phyloP scores from a whole-genome alignment of 768 basidiomycete species.

The Russula sp. region DNA sequence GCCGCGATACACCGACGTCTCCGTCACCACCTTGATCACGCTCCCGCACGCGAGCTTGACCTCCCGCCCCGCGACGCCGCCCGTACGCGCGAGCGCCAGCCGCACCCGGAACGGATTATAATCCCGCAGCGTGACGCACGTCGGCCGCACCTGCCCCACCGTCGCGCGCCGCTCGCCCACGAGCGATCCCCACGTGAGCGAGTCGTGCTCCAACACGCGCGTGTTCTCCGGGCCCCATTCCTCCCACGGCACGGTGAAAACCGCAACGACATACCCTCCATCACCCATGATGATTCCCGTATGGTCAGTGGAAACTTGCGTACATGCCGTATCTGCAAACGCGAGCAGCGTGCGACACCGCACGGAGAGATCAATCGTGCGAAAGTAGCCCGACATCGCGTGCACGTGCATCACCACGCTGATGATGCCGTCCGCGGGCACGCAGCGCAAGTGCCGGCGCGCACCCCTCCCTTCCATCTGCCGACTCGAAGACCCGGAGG shows the following conservation, averaged over 20 bases:
- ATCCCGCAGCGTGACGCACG: conserved; percentile 5
- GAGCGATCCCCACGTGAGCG: conserved; percentile 10
- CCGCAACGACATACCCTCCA: no score
- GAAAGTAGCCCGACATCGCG: not conserved
- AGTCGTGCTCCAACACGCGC: conserved; percentile 6
- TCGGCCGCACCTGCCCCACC: not conserved
- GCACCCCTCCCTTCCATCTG: not conserved
- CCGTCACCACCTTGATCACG: not conserved
- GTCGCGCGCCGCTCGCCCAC: conserved; percentile 12
- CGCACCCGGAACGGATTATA: conserved; percentile 7
- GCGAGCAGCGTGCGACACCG: conserved; percentile 3
- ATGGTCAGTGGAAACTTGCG: no score
- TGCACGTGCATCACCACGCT: conserved; percentile 13
- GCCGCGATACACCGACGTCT: not conserved
- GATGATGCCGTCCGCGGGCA: conserved; percentile 10
- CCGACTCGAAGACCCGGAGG: not conserved
- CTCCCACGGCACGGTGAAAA: conserved; percentile 1
- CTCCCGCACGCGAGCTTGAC: not conserved
- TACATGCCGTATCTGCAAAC: not conserved
- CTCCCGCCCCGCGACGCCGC: not conserved
- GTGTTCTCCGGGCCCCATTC: not conserved
- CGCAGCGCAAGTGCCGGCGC: conserved; percentile 1
- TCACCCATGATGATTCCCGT: no score
- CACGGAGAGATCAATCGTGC: conserved; percentile 7
- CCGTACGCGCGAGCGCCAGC: not conserved